phyloP scores from a whole-genome alignment of 768 basidiomycete genomes.

The Tricholoma flavovirens region DNA sequence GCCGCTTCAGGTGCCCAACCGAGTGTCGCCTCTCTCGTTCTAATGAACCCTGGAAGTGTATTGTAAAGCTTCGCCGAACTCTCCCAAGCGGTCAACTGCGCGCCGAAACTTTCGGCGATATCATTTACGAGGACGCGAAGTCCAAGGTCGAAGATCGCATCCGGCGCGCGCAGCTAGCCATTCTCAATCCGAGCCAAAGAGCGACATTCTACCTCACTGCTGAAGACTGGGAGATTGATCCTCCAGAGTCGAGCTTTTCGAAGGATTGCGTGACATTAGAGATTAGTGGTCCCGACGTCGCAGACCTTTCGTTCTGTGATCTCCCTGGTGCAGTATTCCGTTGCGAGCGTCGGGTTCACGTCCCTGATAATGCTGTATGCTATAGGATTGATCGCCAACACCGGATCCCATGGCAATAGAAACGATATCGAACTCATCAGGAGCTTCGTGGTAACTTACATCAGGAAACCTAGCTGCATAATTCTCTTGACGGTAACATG shows the following conservation, averaged over 20 bases:
- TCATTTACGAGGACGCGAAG: slow-evolving; percentile 40
- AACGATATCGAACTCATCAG: slow-evolving; percentile 60
- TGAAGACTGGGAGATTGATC: slow-evolving; percentile 21
- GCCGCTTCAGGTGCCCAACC: slow-evolving; percentile 43
- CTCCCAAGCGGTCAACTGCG: slow-evolving; percentile 34
- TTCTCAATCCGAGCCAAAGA: slow-evolving; percentile 48
- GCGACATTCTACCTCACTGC: slow-evolving; percentile 33
- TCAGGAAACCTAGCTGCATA: slow-evolving; percentile 45
- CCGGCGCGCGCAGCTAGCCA: slow-evolving; percentile 57
- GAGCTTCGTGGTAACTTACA: slow-evolving; percentile 52
- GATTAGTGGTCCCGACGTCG: slow-evolving; percentile 54
- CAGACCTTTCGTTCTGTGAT: slow-evolving; percentile 62
- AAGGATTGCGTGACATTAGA: slow-evolving; percentile 52
- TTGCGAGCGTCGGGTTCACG: neutral
- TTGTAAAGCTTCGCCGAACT: slow-evolving; percentile 39
- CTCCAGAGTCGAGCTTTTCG: slow-evolving; percentile 37
- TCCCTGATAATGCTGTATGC: neutral
- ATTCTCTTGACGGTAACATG: slow-evolving; percentile 57
- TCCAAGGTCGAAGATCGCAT: slow-evolving; percentile 59
- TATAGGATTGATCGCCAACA: slow-evolving; percentile 54
- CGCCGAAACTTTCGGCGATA: slow-evolving; percentile 37
- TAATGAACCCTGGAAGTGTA: slow-evolving; percentile 40
- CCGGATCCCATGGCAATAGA: slow-evolving; percentile 40
- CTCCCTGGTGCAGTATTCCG: slow-evolving; percentile 40
- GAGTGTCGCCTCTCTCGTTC: slow-evolving; percentile 49